Conservation (phyloP, 345 rosid genomes). For the Passiflora organensis region DNA sequence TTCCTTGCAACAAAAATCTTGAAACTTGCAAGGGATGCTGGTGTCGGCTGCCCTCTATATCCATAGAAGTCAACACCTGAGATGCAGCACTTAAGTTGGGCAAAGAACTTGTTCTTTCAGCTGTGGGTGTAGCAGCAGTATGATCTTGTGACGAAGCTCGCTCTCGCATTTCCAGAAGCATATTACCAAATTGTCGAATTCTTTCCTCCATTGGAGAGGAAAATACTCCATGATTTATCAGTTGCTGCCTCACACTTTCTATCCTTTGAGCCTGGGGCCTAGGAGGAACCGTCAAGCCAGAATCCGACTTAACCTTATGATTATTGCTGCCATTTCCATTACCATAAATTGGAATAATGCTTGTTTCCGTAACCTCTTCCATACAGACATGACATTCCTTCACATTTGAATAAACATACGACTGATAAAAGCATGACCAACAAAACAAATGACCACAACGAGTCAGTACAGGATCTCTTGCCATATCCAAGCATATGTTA, state of each 20-base stretch:
- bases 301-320: conserved; percentile 25
- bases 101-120: conserved; percentile 17
- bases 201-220: conserved; percentile 31
- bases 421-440: conserved; percentile 24
- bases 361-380: conserved; percentile 41
- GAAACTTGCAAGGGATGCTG: conserved; percentile 25
- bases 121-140: conserved; percentile 13
- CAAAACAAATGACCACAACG: conserved; percentile 26
- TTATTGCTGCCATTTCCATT: conserved; percentile 22
- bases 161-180: conserved; percentile 28
- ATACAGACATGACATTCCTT: conserved; percentile 37
- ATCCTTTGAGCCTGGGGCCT: conserved; percentile 53
- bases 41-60: conserved; percentile 8
- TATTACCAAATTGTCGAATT: conserved; percentile 30
- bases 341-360: conserved; percentile 57
- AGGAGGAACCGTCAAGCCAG: conserved; percentile 39
- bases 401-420: conserved; percentile 12
- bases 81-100: conserved; percentile 1
- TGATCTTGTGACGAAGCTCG: conserved; percentile 22
- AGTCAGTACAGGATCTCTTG: conserved; percentile 22
- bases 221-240: conserved; percentile 23
- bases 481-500: conserved; percentile 22
- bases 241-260: conserved; percentile 46
- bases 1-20: conserved; percentile 21
- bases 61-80: conserved; percentile 4